phyloP scores from a whole-genome alignment of 2,329 filamentous ascomycete species.

The Talaromyces sp. region DNA sequence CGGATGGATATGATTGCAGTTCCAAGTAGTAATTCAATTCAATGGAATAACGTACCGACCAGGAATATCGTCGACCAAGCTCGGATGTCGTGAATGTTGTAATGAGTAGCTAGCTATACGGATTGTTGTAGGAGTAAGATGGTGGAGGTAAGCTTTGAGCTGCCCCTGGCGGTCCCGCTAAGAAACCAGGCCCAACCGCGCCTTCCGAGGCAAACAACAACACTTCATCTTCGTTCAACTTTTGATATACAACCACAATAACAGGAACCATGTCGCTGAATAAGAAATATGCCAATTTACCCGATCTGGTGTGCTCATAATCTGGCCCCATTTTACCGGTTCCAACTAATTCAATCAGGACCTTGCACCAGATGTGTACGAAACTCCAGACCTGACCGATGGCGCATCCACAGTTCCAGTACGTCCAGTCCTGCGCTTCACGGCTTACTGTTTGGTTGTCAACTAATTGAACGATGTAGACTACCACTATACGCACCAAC shows the following conservation, averaged over 20 bases:
- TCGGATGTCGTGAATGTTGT: not conserved
- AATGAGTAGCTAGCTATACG: not conserved
- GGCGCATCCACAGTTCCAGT: slow-evolving; percentile 83
- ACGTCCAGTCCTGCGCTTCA: slow-evolving; percentile 32
- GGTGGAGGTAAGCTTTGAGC: not conserved
- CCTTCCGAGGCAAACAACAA: not conserved
- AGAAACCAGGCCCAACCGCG: not conserved
- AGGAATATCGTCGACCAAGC: not conserved
- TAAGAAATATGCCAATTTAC: slow-evolving; percentile 78
- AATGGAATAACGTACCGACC: not conserved
- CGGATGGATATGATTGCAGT: not conserved
- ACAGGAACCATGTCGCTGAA: slow-evolving; percentile 67
- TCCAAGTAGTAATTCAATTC: too few species aligned
- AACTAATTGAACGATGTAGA: slow-evolving; percentile 37
- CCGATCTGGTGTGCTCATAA: slow-evolving; percentile 63
- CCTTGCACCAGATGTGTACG: slow-evolving; percentile 90
- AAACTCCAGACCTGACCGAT: slow-evolving; percentile 89
- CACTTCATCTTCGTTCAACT: not conserved
- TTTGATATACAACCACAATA: not conserved
- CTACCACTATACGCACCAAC: slow-evolving; percentile 56
- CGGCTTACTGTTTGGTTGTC: not conserved
- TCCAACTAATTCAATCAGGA: slow-evolving; percentile 52
- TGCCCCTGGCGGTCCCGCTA: slow-evolving; percentile 2
- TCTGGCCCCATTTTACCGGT: not conserved
- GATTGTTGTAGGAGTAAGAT: not conserved